Base-by-base conservation (phyloP, 2,329 filamentous ascomycete species). In the Cladobotryum mycophilum region DNA sequence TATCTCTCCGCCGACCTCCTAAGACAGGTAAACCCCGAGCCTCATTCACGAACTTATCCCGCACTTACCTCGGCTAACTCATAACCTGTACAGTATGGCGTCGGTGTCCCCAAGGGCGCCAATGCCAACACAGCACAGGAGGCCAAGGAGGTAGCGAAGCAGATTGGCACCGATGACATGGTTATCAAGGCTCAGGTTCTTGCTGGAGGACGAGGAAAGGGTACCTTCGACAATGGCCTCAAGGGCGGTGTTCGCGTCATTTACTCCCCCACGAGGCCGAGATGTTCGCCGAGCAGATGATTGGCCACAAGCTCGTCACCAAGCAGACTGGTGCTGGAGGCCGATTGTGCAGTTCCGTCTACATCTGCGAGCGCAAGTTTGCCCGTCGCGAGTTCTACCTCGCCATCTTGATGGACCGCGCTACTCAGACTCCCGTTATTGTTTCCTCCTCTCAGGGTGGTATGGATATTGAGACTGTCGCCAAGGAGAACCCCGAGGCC, bases 161-260 rank as follows among this genome's bases (percentile, higher is more conserved):
- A 85, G 60, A 93, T 99, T 67, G 88, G 89, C 78, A 86, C 81
- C 64, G 92, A 95, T 69, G 93, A 99, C 72, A 92, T 96, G 84
- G 93, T 99, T 63, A 97, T 99, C 82, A 99, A 99, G 83, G 93
- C 93, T 56, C 93, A 99, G 79, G 93, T 99, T 55, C 87, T 99
- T 57, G 93, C 93, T 56, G 93, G 93, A 75, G 93, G 93, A 59
- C 88, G 93, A 78, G 93, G 93, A 75, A 99, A 99, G 81, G 93
- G 93, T 62, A 86, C 84, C 63, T 99, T 99, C 69, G 90, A 96
- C 77, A 97, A 96, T 74, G 93, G 93, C 64, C 85, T 99, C 70
- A 99, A 99, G 81, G 93, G 93, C 66, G 93, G 93, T 78, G 93
- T 99, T 63, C 85, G 93, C 64, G 91, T 99, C 66, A 95, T 99